Evolutionary conservation across 176 grass and related monocot species (phyloP).

Genomic region (Aegilops sharonensis): DNA sequence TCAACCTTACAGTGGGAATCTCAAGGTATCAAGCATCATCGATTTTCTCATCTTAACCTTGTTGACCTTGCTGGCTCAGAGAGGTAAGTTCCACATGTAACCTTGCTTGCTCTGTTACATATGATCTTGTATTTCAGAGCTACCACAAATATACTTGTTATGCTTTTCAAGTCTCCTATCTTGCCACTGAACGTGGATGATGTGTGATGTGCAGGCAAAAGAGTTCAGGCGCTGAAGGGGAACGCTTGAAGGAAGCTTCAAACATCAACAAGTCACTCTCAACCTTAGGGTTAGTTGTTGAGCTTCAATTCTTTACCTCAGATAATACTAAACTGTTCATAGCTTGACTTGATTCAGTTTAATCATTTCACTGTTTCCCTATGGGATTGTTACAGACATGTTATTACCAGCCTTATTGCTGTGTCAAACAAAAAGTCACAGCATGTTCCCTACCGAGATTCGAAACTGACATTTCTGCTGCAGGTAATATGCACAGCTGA

Average conservation of each 20-base stretch:
- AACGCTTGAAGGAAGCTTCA: constrained; percentile 91
- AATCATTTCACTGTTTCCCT: constrained; percentile 1
- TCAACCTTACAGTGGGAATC: constrained; percentile 83
- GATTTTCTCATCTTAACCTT: constrained; percentile 93
- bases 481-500: constrained; percentile 58
- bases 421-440: constrained; percentile 91
- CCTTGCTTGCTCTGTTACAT: background rate
- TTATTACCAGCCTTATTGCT: constrained; percentile 91
- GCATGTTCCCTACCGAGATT: constrained; percentile 97
- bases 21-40: constrained; percentile 86
- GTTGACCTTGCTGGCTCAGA: constrained; percentile 98
- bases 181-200: constrained; percentile 1
- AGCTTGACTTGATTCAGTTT: constrained; percentile 17
- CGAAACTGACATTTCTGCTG: constrained; percentile 98
- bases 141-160: background rate
- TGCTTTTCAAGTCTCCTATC: background rate
- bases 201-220: constrained; percentile 66
- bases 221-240: constrained; percentile 99
- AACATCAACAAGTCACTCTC: constrained; percentile 99
- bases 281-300: constrained; percentile 76
- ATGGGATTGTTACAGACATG: constrained; percentile 57
- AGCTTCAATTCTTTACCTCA: constrained; percentile 20
- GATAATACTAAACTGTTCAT: constrained; percentile 2
- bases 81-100: constrained; percentile 51
- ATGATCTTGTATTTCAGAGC: background rate